phyloP scores from a whole-genome alignment of 345 rosid species.

The Pistacia vera region DNA sequence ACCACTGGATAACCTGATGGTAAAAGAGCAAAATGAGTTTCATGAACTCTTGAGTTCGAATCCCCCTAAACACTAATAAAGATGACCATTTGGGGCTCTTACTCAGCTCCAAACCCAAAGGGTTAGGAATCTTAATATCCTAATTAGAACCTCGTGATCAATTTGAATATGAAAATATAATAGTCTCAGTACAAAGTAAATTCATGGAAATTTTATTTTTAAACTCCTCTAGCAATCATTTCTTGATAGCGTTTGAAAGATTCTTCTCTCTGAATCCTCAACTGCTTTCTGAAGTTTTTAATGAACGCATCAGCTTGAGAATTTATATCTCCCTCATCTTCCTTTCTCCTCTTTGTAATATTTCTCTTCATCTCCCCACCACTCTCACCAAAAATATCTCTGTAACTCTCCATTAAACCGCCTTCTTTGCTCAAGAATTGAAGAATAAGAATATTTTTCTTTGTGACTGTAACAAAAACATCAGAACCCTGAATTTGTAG shows the following conservation, averaged over 20 bases:
- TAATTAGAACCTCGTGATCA: neutral
- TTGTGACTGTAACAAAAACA: neutral
- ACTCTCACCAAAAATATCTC: neutral
- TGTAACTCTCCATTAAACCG: neutral
- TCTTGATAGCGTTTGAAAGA: constrained; percentile 31
- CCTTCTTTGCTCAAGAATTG: neutral
- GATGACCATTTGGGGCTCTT: neutral
- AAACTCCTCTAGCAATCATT: constrained; percentile 28
- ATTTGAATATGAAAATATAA: neutral
- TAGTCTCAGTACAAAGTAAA: no score
- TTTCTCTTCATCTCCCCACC: neutral
- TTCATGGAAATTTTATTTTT: neutral
- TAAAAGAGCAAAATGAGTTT: neutral
- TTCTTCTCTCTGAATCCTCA: constrained; percentile 37
- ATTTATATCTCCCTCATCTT: constrained; percentile 7
- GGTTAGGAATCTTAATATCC: neutral
- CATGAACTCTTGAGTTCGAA: neutral
- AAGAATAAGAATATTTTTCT: no score
- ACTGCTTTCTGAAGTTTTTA: constrained; percentile 33
- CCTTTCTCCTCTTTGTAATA: neutral
- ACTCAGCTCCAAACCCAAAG: neutral
- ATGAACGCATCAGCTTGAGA: constrained; percentile 34
- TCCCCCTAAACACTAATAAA: neutral
- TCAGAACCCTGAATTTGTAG: constrained; percentile 12
- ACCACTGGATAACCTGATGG: no score